Conservation (phyloP, 331 rosid species). For the Acacia pycnantha region DNA sequence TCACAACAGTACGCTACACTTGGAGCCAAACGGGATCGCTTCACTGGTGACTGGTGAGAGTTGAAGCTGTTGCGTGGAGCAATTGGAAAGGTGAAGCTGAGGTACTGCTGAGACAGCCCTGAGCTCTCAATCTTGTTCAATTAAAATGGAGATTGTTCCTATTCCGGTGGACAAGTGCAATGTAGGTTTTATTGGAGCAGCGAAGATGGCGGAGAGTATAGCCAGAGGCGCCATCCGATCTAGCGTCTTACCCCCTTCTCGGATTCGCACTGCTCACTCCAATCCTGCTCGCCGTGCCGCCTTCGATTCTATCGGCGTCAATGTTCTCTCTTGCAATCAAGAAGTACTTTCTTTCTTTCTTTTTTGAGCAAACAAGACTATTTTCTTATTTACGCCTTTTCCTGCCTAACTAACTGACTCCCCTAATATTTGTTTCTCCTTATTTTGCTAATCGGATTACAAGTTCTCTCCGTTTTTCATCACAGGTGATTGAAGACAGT, state of each 20-base stretch:
- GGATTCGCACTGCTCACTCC: conserved; percentile 65
- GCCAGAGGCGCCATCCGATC: conserved; percentile 73
- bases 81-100: background rate
- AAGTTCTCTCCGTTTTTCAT: background rate
- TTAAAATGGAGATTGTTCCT: conserved; percentile 53
- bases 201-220: conserved; percentile 97
- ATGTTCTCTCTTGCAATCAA: conserved; percentile 53
- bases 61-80: background rate
- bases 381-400: background rate
- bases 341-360: conserved; percentile 42
- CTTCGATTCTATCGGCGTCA: conserved; percentile 74
- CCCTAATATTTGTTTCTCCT: background rate
- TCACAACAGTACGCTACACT: background rate
- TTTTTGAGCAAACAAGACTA: too few relatives aligned
- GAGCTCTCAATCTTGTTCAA: background rate
- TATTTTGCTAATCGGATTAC: background rate
- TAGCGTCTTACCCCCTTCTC: conserved; percentile 71
- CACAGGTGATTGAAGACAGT: conserved; percentile 76
- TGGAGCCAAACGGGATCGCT: background rate
- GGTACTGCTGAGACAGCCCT: background rate
- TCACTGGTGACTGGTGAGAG: background rate
- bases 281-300: conserved; percentile 51
- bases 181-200: conserved; percentile 93
- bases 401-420: background rate
- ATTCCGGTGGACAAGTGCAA: conserved; percentile 59